Percentiles rank a stretch among this genome's conserved stretches.
phyloP scores from a whole-genome alignment of 371 early-diverging fungal species.

The Rhizopus sp. region DNA sequence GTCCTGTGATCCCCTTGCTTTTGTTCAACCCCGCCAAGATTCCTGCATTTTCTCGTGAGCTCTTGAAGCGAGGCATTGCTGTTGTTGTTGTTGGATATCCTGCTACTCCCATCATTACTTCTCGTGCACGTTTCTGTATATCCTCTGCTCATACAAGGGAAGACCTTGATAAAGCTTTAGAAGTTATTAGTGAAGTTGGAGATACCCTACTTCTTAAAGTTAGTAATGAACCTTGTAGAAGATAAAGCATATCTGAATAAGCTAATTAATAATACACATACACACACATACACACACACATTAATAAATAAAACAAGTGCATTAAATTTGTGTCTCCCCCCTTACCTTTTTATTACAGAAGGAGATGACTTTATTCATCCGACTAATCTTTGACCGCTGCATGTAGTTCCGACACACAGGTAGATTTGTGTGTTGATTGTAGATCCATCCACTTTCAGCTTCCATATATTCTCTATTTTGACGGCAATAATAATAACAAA shows the following conservation, averaged over 20 bases:
- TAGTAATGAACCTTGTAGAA: conserved; percentile 6
- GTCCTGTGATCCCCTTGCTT: conserved; percentile 97
- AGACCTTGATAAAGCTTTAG: conserved; percentile 82
- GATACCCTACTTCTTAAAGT: conserved; percentile 66
- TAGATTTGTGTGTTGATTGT: no score
- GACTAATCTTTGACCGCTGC: no score
- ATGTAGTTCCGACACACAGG: no score
- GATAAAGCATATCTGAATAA: background rate
- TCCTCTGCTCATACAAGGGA: conserved; percentile 94
- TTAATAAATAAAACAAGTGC: no score
- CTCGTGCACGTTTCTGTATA: conserved; percentile 97
- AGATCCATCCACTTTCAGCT: no score
- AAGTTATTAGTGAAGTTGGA: conserved; percentile 67
- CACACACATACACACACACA: no score
- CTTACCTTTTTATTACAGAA: background rate
- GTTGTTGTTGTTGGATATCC: conserved; percentile 99
- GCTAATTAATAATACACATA: background rate
- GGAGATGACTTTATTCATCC: background rate
- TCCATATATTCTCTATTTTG: no score
- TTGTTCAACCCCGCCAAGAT: conserved; percentile 98
- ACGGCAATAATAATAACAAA: no score
- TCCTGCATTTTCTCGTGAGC: conserved; percentile 95
- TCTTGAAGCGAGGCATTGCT: conserved; percentile 90
- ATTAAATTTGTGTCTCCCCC: no score
- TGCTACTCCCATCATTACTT: conserved; percentile 96